Evolutionary conservation across 2,329 filamentous ascomycete species (phyloP).

Genomic region (Paecilomyces formosus): DNA sequence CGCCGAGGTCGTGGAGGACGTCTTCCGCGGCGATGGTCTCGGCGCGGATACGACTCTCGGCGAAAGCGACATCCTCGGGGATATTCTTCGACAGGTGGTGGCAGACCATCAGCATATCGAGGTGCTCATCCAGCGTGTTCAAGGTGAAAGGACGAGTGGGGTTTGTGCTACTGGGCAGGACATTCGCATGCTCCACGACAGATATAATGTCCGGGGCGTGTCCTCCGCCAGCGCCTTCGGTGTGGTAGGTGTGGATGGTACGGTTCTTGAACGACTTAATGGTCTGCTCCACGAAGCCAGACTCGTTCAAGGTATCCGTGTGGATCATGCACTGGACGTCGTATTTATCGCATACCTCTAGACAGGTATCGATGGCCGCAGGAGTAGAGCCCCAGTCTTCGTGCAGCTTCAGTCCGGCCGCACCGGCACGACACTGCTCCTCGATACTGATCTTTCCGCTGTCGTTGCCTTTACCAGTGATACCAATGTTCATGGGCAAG

Average conservation of each 20-base stretch:
- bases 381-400: slow-evolving; percentile 95
- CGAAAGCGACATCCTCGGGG: slow-evolving; percentile 91
- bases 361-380: slow-evolving; percentile 80
- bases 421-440: slow-evolving; percentile 76
- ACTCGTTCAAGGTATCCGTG: slow-evolving; percentile 93
- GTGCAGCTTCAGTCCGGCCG: slow-evolving; percentile 85
- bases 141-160: slow-evolving; percentile 83
- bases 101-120: slow-evolving; percentile 98
- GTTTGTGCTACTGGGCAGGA: slow-evolving; percentile 85
- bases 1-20: slow-evolving; percentile 86
- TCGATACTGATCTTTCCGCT: slow-evolving; percentile 60
- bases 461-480: slow-evolving; percentile 93
- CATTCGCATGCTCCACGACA: slow-evolving; percentile 81
- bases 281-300: slow-evolving; percentile 91
- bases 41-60: slow-evolving; percentile 85
- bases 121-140: slow-evolving; percentile 91
- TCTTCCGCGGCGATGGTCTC: slow-evolving; percentile 97
- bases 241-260: slow-evolving; percentile 95
- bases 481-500: slow-evolving; percentile 78
- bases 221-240: slow-evolving; percentile 87
- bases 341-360: slow-evolving; percentile 77
- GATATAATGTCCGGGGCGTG: slow-evolving; percentile 95
- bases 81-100: slow-evolving; percentile 90
- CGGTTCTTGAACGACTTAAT: slow-evolving; percentile 77
- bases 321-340: slow-evolving; percentile 93